These are phyloP conservation scores for Hypomontagnella monticulosa DNA, from an alignment of 495 filamentous ascomycete species.

Conservation along the genomic window DNA sequence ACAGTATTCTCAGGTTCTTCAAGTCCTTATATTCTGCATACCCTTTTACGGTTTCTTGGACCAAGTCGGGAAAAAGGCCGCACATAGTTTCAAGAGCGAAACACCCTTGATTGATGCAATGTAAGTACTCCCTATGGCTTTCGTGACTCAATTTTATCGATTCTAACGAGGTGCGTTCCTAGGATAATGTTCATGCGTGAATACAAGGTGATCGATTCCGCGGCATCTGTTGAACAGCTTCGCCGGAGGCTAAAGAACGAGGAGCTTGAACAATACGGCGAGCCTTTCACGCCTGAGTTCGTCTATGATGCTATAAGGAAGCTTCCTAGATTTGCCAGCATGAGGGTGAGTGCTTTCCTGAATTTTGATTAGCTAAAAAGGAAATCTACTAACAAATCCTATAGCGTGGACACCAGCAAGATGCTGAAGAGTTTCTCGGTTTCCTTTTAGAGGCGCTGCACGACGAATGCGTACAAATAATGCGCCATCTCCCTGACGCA, in stretches of 20 bases:
- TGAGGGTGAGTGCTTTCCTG: conserved; percentile 70
- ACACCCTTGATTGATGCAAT: conserved; percentile 94
- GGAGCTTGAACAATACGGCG: conserved; percentile 90
- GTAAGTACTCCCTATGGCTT: conserved; percentile 61
- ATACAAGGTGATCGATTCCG: conserved; percentile 85
- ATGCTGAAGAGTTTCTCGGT: conserved; percentile 96
- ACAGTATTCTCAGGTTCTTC: conserved; percentile 71
- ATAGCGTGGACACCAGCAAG: conserved; percentile 93
- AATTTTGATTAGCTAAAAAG: conserved; percentile 6
- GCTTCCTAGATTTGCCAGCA: conserved; percentile 86
- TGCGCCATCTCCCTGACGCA: conserved; percentile 61
- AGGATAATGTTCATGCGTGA: conserved; percentile 97
- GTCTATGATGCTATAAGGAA: conserved; percentile 92
- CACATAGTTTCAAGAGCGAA: conserved; percentile 92
- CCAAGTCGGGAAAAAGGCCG: conserved; percentile 80
- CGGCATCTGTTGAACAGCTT: conserved; percentile 76
- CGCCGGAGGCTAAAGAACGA: conserved; percentile 75
- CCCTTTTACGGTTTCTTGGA: conserved; percentile 96
- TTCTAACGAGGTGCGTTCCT: conserved; percentile 26
- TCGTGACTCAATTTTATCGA: background rate
- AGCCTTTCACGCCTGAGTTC: conserved; percentile 91
- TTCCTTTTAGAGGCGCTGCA: conserved; percentile 93
- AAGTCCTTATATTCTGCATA: conserved; percentile 90
- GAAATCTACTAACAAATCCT: conserved; percentile 45
- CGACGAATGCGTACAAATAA: conserved; percentile 85